These are phyloP conservation scores for Alternaria gaisen DNA, from an alignment of 2,329 filamentous ascomycete species.

Conservation along the genomic window DNA sequence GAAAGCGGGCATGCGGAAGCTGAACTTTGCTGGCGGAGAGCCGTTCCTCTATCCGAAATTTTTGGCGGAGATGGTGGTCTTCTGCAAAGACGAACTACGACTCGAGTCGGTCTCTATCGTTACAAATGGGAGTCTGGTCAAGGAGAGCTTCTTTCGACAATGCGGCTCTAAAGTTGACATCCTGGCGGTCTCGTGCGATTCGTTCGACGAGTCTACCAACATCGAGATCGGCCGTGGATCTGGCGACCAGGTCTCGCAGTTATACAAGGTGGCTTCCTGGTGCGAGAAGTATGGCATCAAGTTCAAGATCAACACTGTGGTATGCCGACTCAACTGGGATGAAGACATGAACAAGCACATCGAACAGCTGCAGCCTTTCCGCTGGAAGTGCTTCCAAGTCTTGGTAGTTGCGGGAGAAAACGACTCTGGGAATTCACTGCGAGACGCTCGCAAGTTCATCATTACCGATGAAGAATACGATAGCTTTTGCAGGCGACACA, in stretches of 20 bases:
- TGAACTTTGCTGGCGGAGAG: conserved; percentile 66
- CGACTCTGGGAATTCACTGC: conserved; percentile 47
- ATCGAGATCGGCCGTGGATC: conserved; percentile 58
- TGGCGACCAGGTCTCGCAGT: conserved; percentile 54
- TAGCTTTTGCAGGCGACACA: conserved; percentile 54
- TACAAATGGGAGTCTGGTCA: conserved; percentile 62
- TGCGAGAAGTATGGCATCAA: conserved; percentile 60
- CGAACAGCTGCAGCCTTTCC: conserved; percentile 56
- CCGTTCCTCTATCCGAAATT: conserved; percentile 61
- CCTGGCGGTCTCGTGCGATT: conserved; percentile 64
- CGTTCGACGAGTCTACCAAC: conserved; percentile 62
- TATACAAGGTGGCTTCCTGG: conserved; percentile 57
- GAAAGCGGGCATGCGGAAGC: conserved; percentile 63
- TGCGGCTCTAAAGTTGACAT: conserved; percentile 61
- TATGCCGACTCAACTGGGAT: conserved; percentile 58
- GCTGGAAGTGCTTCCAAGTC: conserved; percentile 66
- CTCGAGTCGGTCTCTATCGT: conserved; percentile 65
- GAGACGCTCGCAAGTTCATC: conserved; percentile 55
- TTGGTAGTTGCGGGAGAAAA: conserved; percentile 64
- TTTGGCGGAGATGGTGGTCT: conserved; percentile 56
- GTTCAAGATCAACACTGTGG: conserved; percentile 68
- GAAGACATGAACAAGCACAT: conserved; percentile 55
- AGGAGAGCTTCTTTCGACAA: conserved; percentile 53
- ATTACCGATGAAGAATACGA: conserved; percentile 60
- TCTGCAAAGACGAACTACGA: conserved; percentile 59